Base-by-base conservation (phyloP, 768 basidiomycete species). In the Boletus reticulatus region DNA sequence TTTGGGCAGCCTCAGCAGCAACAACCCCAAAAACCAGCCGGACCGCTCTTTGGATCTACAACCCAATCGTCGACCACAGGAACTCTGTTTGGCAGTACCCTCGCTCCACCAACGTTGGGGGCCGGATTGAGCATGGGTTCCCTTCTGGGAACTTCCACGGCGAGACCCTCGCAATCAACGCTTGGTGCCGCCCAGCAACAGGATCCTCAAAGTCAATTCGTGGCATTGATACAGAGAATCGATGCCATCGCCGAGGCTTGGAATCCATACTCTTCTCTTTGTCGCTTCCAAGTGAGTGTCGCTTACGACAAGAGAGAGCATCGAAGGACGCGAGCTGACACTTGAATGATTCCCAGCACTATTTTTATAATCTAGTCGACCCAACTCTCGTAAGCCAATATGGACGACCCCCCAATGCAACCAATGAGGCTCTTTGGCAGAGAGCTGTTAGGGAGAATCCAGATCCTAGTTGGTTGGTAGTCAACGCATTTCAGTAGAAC, bases 281-380 rank as follows among this genome's bases (percentile, higher is more conserved):
- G 92, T 69, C 80, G 86, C 45, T 94, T 94, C 70, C 92, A 93
- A 75, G 91, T 92, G 56, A 36, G 55, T 48, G 11, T 50, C 16
- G 11, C 19, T 56, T 29, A 32, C 32, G 36, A 6, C 9, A 17
- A 20, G n/a, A 17, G 0, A 19, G 20, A 22, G 24, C 34, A 19
- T 11, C 20, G 17, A 29, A 29, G 32, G 17, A 56, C 17, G 13
- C 8, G 8, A 41, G 36, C 49, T 64, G 39, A 59, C 13, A 32
- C 32, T 10, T 29, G 2, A 43, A 7, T 39, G 14, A 42, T 41
- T 38, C 19, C 37, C 52, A 93, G 91, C 82, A 90, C 59, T 84
- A 83, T 59, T 94, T 94, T 62, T 94, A 94, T 68, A 94, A 93
- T 62, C 74, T 90, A 14, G 89, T 93, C 5, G 84, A 88, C 62